Evolutionary conservation across 768 basidiomycete species (phyloP).

Genomic region (Mycena kentingensis): DNA sequence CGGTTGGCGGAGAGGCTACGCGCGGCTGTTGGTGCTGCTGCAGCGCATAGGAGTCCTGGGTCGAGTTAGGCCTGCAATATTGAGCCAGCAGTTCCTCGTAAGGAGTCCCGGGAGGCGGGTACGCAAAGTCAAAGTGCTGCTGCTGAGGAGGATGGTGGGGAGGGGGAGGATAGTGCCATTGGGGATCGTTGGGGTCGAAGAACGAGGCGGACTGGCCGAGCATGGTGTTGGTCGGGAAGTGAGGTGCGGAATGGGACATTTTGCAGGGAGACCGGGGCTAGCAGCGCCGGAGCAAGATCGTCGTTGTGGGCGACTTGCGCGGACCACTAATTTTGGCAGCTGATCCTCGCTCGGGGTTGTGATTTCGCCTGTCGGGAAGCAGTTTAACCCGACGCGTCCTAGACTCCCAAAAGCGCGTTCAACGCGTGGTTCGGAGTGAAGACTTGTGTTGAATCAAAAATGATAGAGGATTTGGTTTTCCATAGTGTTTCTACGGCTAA

Average conservation of each 20-base stretch:
- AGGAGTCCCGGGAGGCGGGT: constrained; percentile 20
- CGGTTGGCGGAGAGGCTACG: constrained; percentile 19
- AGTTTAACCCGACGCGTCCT: no score
- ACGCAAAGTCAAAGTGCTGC: constrained; percentile 19
- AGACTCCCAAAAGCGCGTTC: no score
- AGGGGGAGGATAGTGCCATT: constrained; percentile 23
- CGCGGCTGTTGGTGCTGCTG: constrained; percentile 4
- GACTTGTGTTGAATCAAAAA: no score
- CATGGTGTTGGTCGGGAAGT: constrained; percentile 37
- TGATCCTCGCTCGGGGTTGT: no score
- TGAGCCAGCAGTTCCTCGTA: constrained; percentile 20
- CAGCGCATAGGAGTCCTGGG: constrained; percentile 19
- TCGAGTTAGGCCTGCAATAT: constrained; percentile 18
- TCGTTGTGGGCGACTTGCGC: neutral
- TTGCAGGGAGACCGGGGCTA: neutral
- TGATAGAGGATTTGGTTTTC: no score
- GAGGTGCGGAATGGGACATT: neutral
- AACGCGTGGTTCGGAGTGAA: no score
- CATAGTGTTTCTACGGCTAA: no score
- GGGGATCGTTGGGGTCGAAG: constrained; percentile 49
- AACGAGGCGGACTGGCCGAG: constrained; percentile 57
- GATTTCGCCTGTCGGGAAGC: no score
- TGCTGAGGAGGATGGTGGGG: constrained; percentile 12
- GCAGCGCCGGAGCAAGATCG: neutral
- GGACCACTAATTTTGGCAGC: no score